Conservation (phyloP, 2,329 filamentous ascomycete species). For the Fusarium sp. region DNA sequence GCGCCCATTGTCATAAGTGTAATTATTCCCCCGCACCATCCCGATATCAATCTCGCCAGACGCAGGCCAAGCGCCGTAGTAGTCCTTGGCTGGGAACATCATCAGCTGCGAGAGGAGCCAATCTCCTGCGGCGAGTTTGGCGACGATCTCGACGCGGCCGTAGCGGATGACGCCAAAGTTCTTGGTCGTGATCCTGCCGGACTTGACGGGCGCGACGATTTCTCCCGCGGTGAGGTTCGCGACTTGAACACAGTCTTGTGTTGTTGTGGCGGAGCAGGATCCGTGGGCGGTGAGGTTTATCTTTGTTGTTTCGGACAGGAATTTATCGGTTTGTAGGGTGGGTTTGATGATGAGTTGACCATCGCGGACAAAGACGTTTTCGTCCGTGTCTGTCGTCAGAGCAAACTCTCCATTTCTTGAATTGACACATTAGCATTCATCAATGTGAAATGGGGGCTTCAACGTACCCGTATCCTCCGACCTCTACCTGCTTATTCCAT, state of each 20-base stretch:
- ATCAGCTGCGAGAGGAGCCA: not conserved
- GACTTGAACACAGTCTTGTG: not conserved
- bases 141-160: not conserved
- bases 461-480: not conserved
- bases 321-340: not conserved
- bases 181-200: not conserved
- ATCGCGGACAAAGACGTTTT: not conserved
- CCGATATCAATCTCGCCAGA: conserved; percentile 64
- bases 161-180: not conserved
- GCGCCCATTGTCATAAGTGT: not conserved
- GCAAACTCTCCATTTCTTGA: not conserved
- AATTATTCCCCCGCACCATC: conserved; percentile 60
- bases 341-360: not conserved
- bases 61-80: conserved; percentile 60
- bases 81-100: not conserved
- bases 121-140: not conserved
- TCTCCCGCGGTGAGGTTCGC: not conserved
- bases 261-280: not conserved
- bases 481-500: not conserved
- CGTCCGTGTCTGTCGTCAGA: not conserved
- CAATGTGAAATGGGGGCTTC: accelerated
- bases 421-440: no score
- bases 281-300: not conserved
- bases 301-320: not conserved
- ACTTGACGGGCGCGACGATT: not conserved